These are phyloP conservation scores for Cladosporium oxysporum DNA, from an alignment of 2,329 filamentous ascomycete species.

Conservation along the genomic window DNA sequence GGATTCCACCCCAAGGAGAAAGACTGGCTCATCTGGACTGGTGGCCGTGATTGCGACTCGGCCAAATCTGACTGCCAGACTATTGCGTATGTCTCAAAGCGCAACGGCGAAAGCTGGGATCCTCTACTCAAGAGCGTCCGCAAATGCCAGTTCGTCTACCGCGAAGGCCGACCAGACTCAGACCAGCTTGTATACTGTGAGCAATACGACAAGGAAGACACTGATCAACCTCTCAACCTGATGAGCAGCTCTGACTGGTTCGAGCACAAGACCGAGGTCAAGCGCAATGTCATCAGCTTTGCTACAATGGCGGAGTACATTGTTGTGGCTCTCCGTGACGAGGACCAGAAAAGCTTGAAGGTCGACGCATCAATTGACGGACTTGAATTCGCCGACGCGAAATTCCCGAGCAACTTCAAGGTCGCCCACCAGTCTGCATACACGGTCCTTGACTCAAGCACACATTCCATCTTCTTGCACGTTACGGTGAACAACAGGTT, in stretches of 20 bases:
- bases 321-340: constrained; percentile 72
- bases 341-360: constrained; percentile 68
- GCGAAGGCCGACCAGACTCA: constrained; percentile 58
- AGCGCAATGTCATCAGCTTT: constrained; percentile 76
- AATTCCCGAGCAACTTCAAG: constrained; percentile 83
- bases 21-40: constrained; percentile 92
- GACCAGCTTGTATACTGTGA: constrained; percentile 66
- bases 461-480: constrained; percentile 90
- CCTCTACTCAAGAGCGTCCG: constrained; percentile 71
- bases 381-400: constrained; percentile 74
- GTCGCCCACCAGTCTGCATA: constrained; percentile 79
- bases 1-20: constrained; percentile 82
- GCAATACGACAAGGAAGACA: constrained; percentile 64
- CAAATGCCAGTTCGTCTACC: constrained; percentile 85
- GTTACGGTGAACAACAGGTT: constrained; percentile 72
- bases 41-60: constrained; percentile 65
- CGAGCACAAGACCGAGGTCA: constrained; percentile 62
- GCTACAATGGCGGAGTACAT: constrained; percentile 97
- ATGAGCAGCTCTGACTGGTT: constrained; percentile 81
- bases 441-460: constrained; percentile 92
- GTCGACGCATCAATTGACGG: constrained; percentile 87
- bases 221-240: constrained; percentile 61
- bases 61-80: constrained; percentile 63
- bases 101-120: constrained; percentile 77
- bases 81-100: constrained; percentile 73